Percentiles rank a stretch among this genome's conserved stretches.
phyloP scores from a whole-genome alignment of 176 grass and related monocot species.

The Rhynchospora breviuscula region DNA sequence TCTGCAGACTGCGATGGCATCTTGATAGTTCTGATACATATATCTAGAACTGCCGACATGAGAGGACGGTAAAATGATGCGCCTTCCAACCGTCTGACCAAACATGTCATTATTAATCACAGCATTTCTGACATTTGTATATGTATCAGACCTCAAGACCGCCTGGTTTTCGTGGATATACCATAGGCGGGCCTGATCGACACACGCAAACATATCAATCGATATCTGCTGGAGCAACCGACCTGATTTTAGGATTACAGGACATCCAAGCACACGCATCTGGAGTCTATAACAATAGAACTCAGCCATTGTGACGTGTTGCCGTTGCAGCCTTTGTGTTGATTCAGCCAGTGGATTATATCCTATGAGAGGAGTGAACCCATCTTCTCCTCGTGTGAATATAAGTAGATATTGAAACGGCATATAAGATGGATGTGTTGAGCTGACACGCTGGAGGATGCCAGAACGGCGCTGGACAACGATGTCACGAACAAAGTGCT shows the following conservation, averaged over 20 bases:
- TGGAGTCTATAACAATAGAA: conserved; percentile 19
- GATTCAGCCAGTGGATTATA: neutral
- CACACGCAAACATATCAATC: neutral
- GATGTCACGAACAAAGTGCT: neutral
- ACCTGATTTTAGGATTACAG: neutral
- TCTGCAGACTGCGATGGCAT: no score
- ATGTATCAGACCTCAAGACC: no score
- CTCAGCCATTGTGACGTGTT: conserved; percentile 21
- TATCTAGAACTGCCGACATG: no score
- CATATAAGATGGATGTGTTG: neutral
- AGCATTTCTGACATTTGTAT: no score
- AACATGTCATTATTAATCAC: no score
- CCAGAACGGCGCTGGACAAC: neutral
- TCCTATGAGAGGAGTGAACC: neutral
- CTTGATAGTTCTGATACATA: no score
- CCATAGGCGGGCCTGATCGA: neutral
- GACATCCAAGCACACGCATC: neutral
- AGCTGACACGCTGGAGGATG: neutral
- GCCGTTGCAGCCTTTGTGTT: neutral
- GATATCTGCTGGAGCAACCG: conserved; percentile 11
- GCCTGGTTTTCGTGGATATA: no score
- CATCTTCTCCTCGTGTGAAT: no score
- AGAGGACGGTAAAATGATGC: no score
- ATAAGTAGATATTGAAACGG: conserved; percentile 27
- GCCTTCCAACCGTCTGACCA: no score